These are phyloP conservation scores for Aspergillus awamori DNA, from an alignment of 2,329 filamentous ascomycete genomes.

Conservation along the genomic window DNA sequence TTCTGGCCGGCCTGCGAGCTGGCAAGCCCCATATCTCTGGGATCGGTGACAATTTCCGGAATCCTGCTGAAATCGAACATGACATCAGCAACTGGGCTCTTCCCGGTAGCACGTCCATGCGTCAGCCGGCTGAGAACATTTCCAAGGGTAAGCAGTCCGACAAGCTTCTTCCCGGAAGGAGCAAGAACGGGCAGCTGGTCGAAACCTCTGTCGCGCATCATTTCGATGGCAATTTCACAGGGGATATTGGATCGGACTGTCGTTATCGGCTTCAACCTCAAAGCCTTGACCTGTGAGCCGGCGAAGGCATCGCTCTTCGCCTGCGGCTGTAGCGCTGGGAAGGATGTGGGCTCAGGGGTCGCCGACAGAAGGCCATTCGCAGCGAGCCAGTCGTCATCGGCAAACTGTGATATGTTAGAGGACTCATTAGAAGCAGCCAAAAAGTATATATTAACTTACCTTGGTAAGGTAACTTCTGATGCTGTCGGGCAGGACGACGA, in stretches of 20 bases:
- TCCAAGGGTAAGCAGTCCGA: constrained; percentile 90
- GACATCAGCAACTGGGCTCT: constrained; percentile 76
- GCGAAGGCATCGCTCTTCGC: constrained; percentile 68
- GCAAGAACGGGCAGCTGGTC: constrained; percentile 93
- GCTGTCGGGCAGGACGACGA: constrained; percentile 91
- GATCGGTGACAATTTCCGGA: constrained; percentile 88
- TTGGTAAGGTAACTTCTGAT: constrained; percentile 97
- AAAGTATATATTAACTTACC: constrained; percentile 37
- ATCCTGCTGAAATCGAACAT: constrained; percentile 96
- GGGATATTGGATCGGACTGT: constrained; percentile 71
- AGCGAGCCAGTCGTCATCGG: constrained; percentile 97
- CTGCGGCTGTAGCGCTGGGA: constrained; percentile 35
- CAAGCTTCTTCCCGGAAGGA: constrained; percentile 69
- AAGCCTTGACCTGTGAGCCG: constrained; percentile 75
- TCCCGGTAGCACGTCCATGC: constrained; percentile 73
- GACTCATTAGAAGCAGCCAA: not conserved
- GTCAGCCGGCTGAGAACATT: constrained; percentile 92
- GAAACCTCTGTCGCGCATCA: constrained; percentile 97
- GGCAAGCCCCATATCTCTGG: constrained; percentile 61
- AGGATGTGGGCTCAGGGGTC: constrained; percentile 50
- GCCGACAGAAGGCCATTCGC: constrained; percentile 86
- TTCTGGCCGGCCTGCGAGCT: constrained; percentile 22
- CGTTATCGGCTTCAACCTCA: constrained; percentile 91
- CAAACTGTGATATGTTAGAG: constrained; percentile 61
- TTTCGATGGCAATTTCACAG: constrained; percentile 89